Evolutionary conservation across 2,329 filamentous ascomycete genomes (phyloP).

Genomic region (Cladosporium velox): DNA sequence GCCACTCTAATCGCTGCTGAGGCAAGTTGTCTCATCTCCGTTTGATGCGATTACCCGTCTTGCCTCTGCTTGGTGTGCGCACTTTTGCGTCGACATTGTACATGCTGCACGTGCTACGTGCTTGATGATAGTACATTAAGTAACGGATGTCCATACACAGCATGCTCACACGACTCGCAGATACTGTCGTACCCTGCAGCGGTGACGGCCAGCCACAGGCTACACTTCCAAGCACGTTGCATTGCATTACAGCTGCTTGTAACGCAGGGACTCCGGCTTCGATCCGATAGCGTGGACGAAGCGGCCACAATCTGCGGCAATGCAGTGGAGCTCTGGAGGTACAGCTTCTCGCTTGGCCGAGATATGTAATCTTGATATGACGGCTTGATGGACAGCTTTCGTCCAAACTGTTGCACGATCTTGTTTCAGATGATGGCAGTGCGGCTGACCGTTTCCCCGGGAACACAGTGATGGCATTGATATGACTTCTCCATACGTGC

Average conservation of each 20-base stretch:
- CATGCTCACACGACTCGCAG: conserved; percentile 1
- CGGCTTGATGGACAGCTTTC: conserved; percentile 1
- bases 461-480: conserved; percentile 8
- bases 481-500: conserved; percentile 7
- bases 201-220: conserved; percentile 10
- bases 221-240: conserved; percentile 8
- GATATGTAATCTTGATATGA: conserved; percentile 6
- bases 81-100: not conserved
- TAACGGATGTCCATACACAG: not conserved
- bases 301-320: not conserved
- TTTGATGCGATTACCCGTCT: not conserved
- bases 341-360: not conserved
- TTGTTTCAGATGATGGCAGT: not conserved
- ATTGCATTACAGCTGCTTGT: conserved; percentile 6
- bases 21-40: conserved; percentile 1
- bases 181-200: not conserved
- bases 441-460: conserved; percentile 10
- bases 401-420: conserved; percentile 10
- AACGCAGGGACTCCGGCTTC: conserved; percentile 3
- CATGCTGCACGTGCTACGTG: not conserved
- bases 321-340: not conserved
- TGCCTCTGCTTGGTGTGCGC: not conserved
- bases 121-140: not conserved
- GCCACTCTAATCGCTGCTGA: conserved; percentile 3
- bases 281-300: conserved; percentile 5